Percentiles rank a stretch among this genome's conserved stretches.
phyloP scores from a whole-genome alignment of 352 stramenopile species.

The Peronosclerospora sorghi region DNA sequence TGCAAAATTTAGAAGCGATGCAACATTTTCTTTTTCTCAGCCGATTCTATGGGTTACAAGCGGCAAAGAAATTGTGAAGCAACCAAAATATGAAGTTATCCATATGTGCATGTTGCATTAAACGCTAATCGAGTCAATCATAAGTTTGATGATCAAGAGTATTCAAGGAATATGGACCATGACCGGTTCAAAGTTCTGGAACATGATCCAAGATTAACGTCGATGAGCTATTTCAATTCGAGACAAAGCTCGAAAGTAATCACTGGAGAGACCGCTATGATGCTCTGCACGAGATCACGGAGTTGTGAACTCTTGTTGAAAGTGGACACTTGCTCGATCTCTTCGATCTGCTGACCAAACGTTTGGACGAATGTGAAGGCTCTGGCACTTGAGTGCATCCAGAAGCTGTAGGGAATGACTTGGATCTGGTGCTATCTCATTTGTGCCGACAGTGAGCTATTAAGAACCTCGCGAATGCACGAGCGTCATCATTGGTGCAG shows the following conservation, averaged over 20 bases:
- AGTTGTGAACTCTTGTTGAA: slow-evolving; percentile 25
- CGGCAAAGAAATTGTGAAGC: slow-evolving; percentile 4
- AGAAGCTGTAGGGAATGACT: not conserved
- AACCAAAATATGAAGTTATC: not conserved
- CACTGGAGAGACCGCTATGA: slow-evolving; percentile 78
- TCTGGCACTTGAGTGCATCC: slow-evolving; percentile 45
- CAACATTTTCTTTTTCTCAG: slow-evolving; percentile 5
- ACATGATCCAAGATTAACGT: slow-evolving; percentile 23
- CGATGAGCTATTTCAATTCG: slow-evolving; percentile 28
- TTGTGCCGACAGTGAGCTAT: slow-evolving; percentile 42
- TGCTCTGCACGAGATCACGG: slow-evolving; percentile 27
- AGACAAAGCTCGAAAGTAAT: slow-evolving; percentile 43
- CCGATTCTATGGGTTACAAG: slow-evolving; percentile 26
- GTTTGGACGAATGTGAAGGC: slow-evolving; percentile 66
- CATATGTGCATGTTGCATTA: slow-evolving; percentile 4
- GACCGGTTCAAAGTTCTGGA: slow-evolving; percentile 4
- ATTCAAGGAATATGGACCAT: not conserved
- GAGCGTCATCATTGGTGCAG: slow-evolving; percentile 32
- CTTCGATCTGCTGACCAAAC: slow-evolving; percentile 61
- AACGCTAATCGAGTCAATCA: slow-evolving; percentile 2
- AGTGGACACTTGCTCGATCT: slow-evolving; percentile 40
- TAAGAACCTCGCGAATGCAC: slow-evolving; percentile 47
- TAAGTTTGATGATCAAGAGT: slow-evolving; percentile 5
- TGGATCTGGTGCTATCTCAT: slow-evolving; percentile 39
- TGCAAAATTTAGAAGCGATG: slow-evolving; percentile 34